Evolutionary conservation across 768 basidiomycete genomes (phyloP), one percentile per base, ranked within the genome.

Genomic region (Boletus reticulatus): DNA sequence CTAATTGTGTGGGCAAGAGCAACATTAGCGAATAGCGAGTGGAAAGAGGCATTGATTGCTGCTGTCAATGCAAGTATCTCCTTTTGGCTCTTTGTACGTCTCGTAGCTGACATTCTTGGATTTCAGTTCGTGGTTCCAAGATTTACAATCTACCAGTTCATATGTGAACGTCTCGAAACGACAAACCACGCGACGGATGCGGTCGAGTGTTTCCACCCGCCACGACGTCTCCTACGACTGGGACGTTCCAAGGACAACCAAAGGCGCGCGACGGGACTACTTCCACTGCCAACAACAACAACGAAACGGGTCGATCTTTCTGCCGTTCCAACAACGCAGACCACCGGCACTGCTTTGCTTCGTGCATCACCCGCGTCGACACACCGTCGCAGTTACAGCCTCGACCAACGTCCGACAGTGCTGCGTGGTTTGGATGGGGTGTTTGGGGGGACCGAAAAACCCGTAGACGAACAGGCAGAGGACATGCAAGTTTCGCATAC

Each of bases 321-420:
- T 34, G 47, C 50, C 8, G 11, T 52, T 16, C 64, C 73, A 1
- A 44, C 56, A 1, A 67, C 74, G 1, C 65, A 72, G 0, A 74
- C 71, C 17, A 52, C 70, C 0, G 48, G 66, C 6, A 65, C 70
- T 20, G 49, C 73, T 4, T 48, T 83, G 52, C 89, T 88, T 1
- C 79, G 88, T 36, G 84, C 88, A 2, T 90, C 92, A 3, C 83
- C 88, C 10, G 87, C 85, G 5, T 85, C 86, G 31, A 89, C 87
- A 6, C 92, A 94, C 71, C 79, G 87, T 50, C 78, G 91, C 51
- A 92, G 89, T 57, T 92, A 93, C 68, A 90, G 89, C 65, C 78
- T 94, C 70, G 89, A 87, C 62, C 88, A 92, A 66, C 74, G 89
- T 19, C 91, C 89, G 12, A 72, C 66, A 2, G 72, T 71, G 4